Base-by-base conservation (phyloP, 345 rosid species). In the Triadica sebifera region DNA sequence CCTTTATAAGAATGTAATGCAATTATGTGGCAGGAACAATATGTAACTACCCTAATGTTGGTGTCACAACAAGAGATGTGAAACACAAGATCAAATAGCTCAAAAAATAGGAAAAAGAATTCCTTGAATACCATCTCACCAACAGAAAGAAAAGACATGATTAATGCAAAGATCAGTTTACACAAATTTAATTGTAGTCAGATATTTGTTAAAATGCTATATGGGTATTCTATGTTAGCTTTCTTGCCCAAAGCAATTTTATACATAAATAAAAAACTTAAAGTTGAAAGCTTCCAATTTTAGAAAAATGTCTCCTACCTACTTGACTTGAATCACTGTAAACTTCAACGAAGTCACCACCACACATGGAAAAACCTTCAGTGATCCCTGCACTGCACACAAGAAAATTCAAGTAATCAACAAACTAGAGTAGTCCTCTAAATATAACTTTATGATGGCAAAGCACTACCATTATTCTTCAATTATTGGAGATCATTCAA, bases 331-430 rank as follows among this genome's bases (percentile, higher is more conserved):
- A 67, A 71, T 95, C 99, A 61, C 75, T 81, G 78, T 95, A 95
- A 46, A 95, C 99, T 82, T 95, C 99, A 82, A 95, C 89, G 85
- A 95, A 93, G 84, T 95, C 99, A 41, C 98, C 99, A 60, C 98
- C 99, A 52, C 99, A 95, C 97, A 95, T 95, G 47, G 99, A 93
- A 83, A 95, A 95, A 57, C 98, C 99, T 84, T 93, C 90, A 20
- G 99, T 91, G 69, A 95, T 95, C 80, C 98, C 99, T 74, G 90
- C 97, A 89, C 99, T 95, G 93, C 84, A 80, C 67, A 61, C 19
- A 74, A 69, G 61, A 53, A 68, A 67, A 59, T 56, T 12, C 43
- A 45, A n/a, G 1, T 56, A 39, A 55, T 41, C 11, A 45, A 41
- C 11, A 9, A 34, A 59, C 47, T 12, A 41, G 38, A 37, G 0